These are phyloP conservation scores for Fusarium nelsonii DNA, from an alignment of 2,329 filamentous ascomycete species.

Conservation along the genomic window DNA sequence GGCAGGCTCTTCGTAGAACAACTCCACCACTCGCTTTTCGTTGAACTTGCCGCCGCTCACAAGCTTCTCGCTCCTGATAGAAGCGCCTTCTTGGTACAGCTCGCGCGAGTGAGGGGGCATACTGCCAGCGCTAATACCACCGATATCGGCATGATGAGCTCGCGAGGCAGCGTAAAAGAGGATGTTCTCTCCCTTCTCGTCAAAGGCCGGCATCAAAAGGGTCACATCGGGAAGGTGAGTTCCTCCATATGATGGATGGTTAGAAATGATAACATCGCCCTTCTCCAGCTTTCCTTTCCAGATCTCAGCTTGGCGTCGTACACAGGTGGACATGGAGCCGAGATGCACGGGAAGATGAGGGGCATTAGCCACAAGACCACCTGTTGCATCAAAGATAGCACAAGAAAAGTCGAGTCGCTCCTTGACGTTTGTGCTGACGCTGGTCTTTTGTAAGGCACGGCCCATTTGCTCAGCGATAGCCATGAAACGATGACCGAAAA, in stretches of 20 bases:
- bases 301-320: constrained; percentile 80
- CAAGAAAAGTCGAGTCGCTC: constrained; percentile 87
- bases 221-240: constrained; percentile 88
- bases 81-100: constrained; percentile 72
- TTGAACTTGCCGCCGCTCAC: constrained; percentile 83
- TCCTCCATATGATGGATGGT: constrained; percentile 85
- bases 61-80: constrained; percentile 75
- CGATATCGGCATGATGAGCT: constrained; percentile 88
- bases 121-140: constrained; percentile 81
- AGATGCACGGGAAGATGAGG: constrained; percentile 85
- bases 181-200: constrained; percentile 72
- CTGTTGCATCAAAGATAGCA: constrained; percentile 80
- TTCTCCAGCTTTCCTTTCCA: constrained; percentile 82
- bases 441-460: constrained; percentile 81
- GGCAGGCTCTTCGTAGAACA: constrained; percentile 79
- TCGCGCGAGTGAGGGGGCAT: constrained; percentile 82
- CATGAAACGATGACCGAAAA: constrained; percentile 88
- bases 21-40: constrained; percentile 78
- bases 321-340: constrained; percentile 85
- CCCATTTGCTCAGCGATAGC: constrained; percentile 89
- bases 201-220: constrained; percentile 83
- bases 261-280: constrained; percentile 85
- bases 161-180: constrained; percentile 85
- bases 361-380: constrained; percentile 81
- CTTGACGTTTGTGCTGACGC: constrained; percentile 84